phyloP scores from a whole-genome alignment of 257 asterid genomes.

The Penstemon davidsonii region DNA sequence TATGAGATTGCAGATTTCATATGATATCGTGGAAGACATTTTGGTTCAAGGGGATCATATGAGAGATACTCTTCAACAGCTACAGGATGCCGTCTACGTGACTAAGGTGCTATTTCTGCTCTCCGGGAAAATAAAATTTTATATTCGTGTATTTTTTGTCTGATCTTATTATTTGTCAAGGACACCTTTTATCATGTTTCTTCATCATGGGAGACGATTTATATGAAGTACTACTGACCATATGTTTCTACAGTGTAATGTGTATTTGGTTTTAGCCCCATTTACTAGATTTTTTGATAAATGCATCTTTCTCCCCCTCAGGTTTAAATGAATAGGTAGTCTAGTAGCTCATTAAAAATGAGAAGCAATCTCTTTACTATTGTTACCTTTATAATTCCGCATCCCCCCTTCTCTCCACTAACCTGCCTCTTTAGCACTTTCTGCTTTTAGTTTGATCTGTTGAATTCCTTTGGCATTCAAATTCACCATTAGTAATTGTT shows the following conservation, averaged over 20 bases:
- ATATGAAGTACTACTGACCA: not conserved
- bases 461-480: conserved; percentile 10
- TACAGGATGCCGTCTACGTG: conserved; percentile 86
- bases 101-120: conserved; percentile 70
- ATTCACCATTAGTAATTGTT: conserved; percentile 14
- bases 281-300: not conserved
- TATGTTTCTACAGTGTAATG: not conserved
- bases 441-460: conserved; percentile 5
- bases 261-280: conserved; percentile 1
- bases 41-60: conserved; percentile 78
- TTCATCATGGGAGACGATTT: conserved; percentile 6
- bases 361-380: conserved; percentile 2
- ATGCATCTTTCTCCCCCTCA: not conserved
- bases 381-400: not conserved
- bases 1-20: conserved; percentile 58
- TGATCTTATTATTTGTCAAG: not conserved
- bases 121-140: not conserved
- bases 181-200: conserved; percentile 3
- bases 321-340: conserved; percentile 1
- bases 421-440: not conserved
- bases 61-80: conserved; percentile 76
- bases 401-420: not conserved
- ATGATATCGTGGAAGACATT: conserved; percentile 84
- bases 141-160: not conserved
- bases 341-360: conserved; percentile 1